Evolutionary conservation across 768 basidiomycete genomes (phyloP).

Genomic region (Pholiota molesta): DNA sequence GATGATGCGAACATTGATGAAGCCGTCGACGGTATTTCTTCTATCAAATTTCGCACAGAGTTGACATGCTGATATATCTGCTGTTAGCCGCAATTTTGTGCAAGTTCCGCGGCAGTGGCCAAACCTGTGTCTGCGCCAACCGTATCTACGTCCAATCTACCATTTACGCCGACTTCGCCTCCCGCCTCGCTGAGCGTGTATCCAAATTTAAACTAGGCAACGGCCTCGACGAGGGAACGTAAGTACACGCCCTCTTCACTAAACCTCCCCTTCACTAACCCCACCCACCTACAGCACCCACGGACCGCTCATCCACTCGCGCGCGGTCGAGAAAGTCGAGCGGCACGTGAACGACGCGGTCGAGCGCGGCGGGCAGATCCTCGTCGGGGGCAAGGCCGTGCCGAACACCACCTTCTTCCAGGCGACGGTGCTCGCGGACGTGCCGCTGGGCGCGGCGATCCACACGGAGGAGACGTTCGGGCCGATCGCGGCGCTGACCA

Average conservation of each 20-base stretch:
- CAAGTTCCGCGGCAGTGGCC: slow-evolving; percentile 83
- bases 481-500: slow-evolving; percentile 82
- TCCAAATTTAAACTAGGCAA: slow-evolving; percentile 85
- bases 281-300: slow-evolving; percentile 65
- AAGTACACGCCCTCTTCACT: slow-evolving; percentile 28
- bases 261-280: background rate
- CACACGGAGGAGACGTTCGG: slow-evolving; percentile 94
- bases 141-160: slow-evolving; percentile 91
- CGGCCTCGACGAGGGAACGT: slow-evolving; percentile 80
- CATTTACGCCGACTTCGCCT: slow-evolving; percentile 92
- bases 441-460: slow-evolving; percentile 66
- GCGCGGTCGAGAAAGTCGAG: slow-evolving; percentile 84
- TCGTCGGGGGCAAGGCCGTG: slow-evolving; percentile 83
- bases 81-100: slow-evolving; percentile 63
- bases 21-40: slow-evolving; percentile 74
- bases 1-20: slow-evolving; percentile 93
- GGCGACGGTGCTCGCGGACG: slow-evolving; percentile 90
- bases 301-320: slow-evolving; percentile 90
- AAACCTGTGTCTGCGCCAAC: slow-evolving; percentile 89
- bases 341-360: slow-evolving; percentile 90
- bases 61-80: slow-evolving; percentile 1
- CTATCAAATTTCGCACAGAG: background rate
- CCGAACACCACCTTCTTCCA: slow-evolving; percentile 70
- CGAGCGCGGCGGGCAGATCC: slow-evolving; percentile 79
- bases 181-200: slow-evolving; percentile 83